These are phyloP conservation scores for Saturnispora hagleri DNA, from an alignment of 805 yeast genomes.

Conservation along the genomic window DNA sequence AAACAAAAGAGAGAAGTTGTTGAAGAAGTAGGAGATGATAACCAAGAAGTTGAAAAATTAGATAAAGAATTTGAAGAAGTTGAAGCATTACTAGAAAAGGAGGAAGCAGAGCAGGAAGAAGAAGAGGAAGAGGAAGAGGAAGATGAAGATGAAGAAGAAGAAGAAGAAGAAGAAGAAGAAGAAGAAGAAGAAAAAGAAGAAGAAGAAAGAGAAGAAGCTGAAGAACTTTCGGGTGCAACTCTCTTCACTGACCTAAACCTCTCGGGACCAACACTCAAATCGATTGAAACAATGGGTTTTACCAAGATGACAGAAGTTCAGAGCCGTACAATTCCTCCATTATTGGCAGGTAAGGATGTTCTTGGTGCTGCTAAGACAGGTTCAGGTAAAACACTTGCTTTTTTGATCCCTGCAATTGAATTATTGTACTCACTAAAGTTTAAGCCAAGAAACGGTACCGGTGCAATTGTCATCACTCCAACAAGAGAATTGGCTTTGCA, in stretches of 20 bases:
- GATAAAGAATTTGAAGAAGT: constrained; percentile 53
- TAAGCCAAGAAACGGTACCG: constrained; percentile 97
- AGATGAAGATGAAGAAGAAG: constrained; percentile 14
- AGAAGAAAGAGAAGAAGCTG: constrained; percentile 3
- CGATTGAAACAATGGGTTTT: constrained; percentile 85
- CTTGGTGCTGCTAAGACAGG: constrained; percentile 99
- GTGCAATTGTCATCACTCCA: constrained; percentile 92
- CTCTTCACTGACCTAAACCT: constrained; percentile 48
- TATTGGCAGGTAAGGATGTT: constrained; percentile 93
- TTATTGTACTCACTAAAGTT: constrained; percentile 80
- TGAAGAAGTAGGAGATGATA: constrained; percentile 1
- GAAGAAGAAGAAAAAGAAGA: constrained; percentile 27
- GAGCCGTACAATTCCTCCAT: constrained; percentile 91
- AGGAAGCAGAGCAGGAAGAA: constrained; percentile 14
- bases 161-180: constrained; percentile 16
- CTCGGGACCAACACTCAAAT: constrained; percentile 74
- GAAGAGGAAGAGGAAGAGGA: constrained; percentile 24
- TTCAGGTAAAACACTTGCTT: constrained; percentile 95
- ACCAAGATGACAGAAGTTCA: constrained; percentile 89
- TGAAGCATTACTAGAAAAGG: constrained; percentile 34
- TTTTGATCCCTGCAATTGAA: constrained; percentile 92
- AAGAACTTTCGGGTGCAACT: constrained; percentile 16
- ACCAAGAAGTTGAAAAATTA: constrained; percentile 34
- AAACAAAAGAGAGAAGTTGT: background rate
- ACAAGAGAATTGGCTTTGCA: constrained; percentile 97